phyloP scores from a whole-genome alignment of 2,329 filamentous ascomycete genomes.

The Rutstroemia sp. region DNA sequence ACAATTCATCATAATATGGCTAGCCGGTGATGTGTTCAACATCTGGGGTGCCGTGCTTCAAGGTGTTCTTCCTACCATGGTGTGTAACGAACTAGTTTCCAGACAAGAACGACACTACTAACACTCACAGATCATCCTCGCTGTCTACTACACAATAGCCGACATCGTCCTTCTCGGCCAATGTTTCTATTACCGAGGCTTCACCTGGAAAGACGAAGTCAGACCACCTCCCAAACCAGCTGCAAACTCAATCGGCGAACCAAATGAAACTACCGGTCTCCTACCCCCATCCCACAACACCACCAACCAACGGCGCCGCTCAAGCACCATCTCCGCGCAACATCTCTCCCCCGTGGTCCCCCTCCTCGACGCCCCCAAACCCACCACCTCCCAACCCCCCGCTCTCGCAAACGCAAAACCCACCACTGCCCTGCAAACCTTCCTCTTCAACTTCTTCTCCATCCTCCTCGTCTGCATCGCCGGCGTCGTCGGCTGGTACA shows the following conservation, averaged over 20 bases:
- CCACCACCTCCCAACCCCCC: constrained; percentile 29
- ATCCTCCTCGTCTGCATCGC: constrained; percentile 77
- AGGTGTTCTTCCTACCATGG: constrained; percentile 89
- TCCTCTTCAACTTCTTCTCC: constrained; percentile 67
- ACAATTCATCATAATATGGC: constrained; percentile 89
- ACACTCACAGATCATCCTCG: constrained; percentile 63
- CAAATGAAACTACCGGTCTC: constrained; percentile 47
- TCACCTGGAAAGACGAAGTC: constrained; percentile 55
- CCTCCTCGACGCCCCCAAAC: constrained; percentile 48
- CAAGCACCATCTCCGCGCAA: constrained; percentile 48
- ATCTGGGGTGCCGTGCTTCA: constrained; percentile 89
- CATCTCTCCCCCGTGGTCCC: constrained; percentile 80
- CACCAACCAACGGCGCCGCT: constrained; percentile 39
- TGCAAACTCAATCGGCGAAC: constrained; percentile 24
- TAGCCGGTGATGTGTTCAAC: constrained; percentile 92
- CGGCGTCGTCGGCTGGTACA: constrained; percentile 79
- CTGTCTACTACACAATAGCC: constrained; percentile 86
- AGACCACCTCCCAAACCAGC: constrained; percentile 35
- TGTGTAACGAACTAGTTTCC: constrained; percentile 28
- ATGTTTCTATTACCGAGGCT: constrained; percentile 93
- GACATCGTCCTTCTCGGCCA: constrained; percentile 83
- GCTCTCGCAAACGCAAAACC: constrained; percentile 36
- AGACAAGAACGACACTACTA: not conserved
- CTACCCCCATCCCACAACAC: constrained; percentile 34
- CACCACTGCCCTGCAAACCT: constrained; percentile 46